Conservation (phyloP, 2,329 filamentous ascomycete genomes). For the Colletotrichum lini region DNA sequence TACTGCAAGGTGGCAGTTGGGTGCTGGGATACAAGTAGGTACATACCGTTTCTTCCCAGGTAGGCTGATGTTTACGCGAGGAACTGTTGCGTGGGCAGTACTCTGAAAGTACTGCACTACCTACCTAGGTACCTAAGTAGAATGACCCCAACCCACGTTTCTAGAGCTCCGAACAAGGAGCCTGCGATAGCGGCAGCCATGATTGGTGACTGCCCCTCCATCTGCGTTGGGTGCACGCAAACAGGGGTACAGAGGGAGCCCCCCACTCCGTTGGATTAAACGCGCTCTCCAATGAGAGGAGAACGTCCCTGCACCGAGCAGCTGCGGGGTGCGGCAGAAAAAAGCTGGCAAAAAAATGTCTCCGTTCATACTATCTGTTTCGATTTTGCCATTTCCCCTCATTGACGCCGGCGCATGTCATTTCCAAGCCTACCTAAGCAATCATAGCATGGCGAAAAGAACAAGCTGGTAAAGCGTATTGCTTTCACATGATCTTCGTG, state of each 20-base stretch:
- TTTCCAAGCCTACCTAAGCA: neutral
- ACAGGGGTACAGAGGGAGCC: conserved; percentile 1
- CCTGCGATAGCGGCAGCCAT: conserved; percentile 2
- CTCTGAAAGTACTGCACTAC: neutral
- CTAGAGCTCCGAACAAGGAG: conserved; percentile 26
- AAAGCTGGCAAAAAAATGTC: neutral
- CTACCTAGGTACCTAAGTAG: neutral
- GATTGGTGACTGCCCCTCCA: conserved; percentile 26
- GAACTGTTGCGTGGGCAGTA: too few species aligned
- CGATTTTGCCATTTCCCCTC: neutral
- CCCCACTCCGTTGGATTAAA: conserved; percentile 10
- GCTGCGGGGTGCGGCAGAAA: conserved; percentile 20
- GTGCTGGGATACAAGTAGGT: too few species aligned
- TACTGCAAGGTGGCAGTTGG: conserved; percentile 1
- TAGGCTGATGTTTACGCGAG: too few species aligned
- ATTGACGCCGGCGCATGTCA: neutral
- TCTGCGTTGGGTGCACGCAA: neutral
- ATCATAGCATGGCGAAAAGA: too few species aligned
- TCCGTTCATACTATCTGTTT: neutral
- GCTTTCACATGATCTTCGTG: too few species aligned
- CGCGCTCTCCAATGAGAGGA: conserved; percentile 17
- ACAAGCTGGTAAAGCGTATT: too few species aligned
- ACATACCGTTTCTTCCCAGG: too few species aligned
- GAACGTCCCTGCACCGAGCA: conserved; percentile 15
- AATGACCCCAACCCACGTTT: conserved; percentile 7